Evolutionary conservation across 306 rosid genomes (phyloP).

Genomic region (Comarum palustre): DNA sequence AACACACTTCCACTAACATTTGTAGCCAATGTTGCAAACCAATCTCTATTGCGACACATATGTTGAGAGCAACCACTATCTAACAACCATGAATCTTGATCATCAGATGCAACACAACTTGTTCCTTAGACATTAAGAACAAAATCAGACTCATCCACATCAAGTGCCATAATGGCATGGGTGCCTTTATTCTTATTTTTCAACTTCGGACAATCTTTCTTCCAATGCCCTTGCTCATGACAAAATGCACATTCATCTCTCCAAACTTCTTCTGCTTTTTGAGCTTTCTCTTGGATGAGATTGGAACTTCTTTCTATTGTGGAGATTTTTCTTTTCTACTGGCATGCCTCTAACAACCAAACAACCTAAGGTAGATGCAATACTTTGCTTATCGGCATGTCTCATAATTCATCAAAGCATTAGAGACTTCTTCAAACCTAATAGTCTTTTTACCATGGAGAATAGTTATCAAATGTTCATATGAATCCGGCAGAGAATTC

Average conservation of each 20-base stretch:
- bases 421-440: not conserved
- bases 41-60: not conserved
- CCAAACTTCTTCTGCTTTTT: not conserved
- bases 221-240: not conserved
- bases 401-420: not conserved
- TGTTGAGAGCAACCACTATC: not conserved
- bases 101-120: conserved; percentile 21
- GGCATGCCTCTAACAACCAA: not conserved
- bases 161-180: not conserved
- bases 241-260: not conserved
- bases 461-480: not conserved
- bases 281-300: not conserved
- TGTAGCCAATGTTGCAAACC: not conserved
- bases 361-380: not conserved
- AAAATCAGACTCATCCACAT: not conserved
- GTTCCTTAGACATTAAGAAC: conserved; percentile 43
- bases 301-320: too few relatives aligned
- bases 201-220: not conserved
- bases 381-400: not conserved
- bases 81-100: not conserved
- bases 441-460: not conserved
- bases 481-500: not conserved
- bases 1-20: not conserved
- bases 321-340: too few relatives aligned
- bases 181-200: not conserved